phyloP scores from a whole-genome alignment of 352 stramenopile species.

The Phytopythium sindhum region DNA sequence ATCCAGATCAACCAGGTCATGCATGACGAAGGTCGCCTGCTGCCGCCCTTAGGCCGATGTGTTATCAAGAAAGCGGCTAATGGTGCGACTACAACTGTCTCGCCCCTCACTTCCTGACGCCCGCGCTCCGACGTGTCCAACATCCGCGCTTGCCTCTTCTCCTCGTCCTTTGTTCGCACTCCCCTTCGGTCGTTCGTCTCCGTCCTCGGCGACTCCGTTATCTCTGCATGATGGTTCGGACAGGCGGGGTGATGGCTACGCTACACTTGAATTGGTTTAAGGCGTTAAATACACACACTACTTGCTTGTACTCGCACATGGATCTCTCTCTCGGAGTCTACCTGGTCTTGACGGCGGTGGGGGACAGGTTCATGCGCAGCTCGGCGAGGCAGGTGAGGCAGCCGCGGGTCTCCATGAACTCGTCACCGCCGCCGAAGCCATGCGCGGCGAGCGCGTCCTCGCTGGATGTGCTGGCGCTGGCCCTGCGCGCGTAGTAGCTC shows the following conservation, averaged over 20 bases:
- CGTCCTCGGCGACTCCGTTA: too few relatives aligned
- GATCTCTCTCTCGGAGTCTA: neutral
- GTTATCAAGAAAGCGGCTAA: constrained; percentile 6
- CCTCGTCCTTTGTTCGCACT: neutral
- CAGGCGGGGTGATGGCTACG: neutral
- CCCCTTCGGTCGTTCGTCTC: too few relatives aligned
- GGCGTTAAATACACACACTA: constrained; percentile 7
- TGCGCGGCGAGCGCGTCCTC: neutral
- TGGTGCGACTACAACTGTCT: neutral
- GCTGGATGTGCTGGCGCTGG: neutral
- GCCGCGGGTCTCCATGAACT: constrained; percentile 16
- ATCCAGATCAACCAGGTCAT: neutral
- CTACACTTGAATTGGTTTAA: neutral
- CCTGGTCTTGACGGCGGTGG: constrained; percentile 7
- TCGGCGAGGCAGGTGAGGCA: constrained; percentile 20
- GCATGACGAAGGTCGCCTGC: too few relatives aligned
- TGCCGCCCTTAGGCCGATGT: neutral
- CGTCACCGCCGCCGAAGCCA: constrained; percentile 9
- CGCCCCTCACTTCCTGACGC: neutral
- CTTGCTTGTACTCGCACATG: neutral
- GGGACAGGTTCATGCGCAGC: constrained; percentile 21
- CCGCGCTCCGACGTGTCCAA: neutral
- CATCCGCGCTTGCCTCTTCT: neutral
- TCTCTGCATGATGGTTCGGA: too few relatives aligned
- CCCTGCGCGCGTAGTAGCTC: constrained; percentile 12